Base-by-base conservation (phyloP, 164 flowering plant species). In the Liriodendron chinense region DNA sequence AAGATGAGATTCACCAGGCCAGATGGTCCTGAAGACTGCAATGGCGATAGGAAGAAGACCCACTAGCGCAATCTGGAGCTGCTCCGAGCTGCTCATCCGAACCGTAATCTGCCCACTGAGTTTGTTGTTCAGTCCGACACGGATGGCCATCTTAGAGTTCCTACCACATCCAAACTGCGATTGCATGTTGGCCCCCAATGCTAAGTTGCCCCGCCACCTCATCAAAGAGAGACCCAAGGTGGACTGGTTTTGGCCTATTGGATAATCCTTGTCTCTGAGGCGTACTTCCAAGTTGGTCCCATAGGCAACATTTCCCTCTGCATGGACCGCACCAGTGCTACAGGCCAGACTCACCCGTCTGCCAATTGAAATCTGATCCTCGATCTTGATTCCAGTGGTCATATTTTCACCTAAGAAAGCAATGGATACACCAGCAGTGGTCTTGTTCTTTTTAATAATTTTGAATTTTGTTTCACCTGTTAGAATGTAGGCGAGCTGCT, bases 121-220 rank as follows among this genome's bases (percentile, higher is more conserved):
- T 85, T 93, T 94, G 84, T 94, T 93, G 86, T 94, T 93, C 79
- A 94, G 75, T 69, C 93, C 89, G 2, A 90, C 89, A 57, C 94
- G 93, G 23, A 89, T 87, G 7, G 94, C 89, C 81, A 92, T 83
- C 85, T 93, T 95, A 0, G 95, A 88, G 71, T 78, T 83, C n/a
- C 98, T 85, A 18, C 98, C 94, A 65, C 91, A 34, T 1, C 93
- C 86, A 65, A 92, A 76, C 74, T 92, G 97, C 23, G 97, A 89
- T 85, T 89, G 91, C 69, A 92, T 76, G 76, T 93, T 93, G 67
- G 90, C 91, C 48, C 93, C 92, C 22, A 93, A 75, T 0, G 98
- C 97, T 74, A 91, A 80, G 79, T 93, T 98, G 1, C 98, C 98
- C 73, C 93, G 87, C 96, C 94, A 95, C 82, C 81, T 90, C 84